These are phyloP conservation scores for Cladosporium sp. DNA, from an alignment of 2,329 filamentous ascomycete genomes.

Conservation along the genomic window DNA sequence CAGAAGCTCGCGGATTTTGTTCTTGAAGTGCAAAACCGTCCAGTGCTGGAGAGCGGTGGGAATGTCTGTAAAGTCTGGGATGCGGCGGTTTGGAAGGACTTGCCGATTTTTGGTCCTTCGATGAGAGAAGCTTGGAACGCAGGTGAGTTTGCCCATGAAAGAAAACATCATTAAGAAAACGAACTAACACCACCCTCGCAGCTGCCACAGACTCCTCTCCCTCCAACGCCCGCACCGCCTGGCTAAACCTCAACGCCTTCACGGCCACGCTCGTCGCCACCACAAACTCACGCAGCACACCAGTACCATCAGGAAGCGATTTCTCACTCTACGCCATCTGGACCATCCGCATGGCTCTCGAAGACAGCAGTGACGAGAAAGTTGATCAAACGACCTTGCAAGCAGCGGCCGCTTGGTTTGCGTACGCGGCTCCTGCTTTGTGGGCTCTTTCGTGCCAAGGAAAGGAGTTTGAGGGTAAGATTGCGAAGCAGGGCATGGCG, in stretches of 20 bases:
- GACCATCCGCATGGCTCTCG: constrained; percentile 27
- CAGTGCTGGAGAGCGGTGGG: constrained; percentile 17
- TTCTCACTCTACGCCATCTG: constrained; percentile 28
- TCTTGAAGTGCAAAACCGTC: constrained; percentile 16
- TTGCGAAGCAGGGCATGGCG: constrained; percentile 24
- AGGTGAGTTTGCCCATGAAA: constrained; percentile 15
- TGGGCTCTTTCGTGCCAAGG: constrained; percentile 18
- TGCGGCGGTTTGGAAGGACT: constrained; percentile 25
- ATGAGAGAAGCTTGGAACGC: constrained; percentile 30
- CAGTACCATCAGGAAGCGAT: constrained; percentile 17
- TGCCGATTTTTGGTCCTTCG: constrained; percentile 27
- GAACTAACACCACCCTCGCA: constrained; percentile 2
- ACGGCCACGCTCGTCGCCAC: constrained; percentile 23
- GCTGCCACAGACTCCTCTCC: constrained; percentile 21
- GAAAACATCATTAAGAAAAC: no score
- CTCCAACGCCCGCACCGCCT: constrained; percentile 18
- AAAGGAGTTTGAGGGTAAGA: constrained; percentile 28
- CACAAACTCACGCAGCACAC: constrained; percentile 16
- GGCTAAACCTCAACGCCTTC: constrained; percentile 30
- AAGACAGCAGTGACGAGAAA: constrained; percentile 17
- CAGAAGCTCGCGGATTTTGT: constrained; percentile 21
- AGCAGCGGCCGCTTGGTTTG: constrained; percentile 27
- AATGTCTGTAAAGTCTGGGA: constrained; percentile 20
- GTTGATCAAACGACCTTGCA: constrained; percentile 18
- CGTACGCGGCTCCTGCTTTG: constrained; percentile 24